A percentile compares a stretch with the other conserved stretches of the same genome.
Conservation (phyloP, 2,329 filamentous ascomycete species). For the Bertia moriformis region DNA sequence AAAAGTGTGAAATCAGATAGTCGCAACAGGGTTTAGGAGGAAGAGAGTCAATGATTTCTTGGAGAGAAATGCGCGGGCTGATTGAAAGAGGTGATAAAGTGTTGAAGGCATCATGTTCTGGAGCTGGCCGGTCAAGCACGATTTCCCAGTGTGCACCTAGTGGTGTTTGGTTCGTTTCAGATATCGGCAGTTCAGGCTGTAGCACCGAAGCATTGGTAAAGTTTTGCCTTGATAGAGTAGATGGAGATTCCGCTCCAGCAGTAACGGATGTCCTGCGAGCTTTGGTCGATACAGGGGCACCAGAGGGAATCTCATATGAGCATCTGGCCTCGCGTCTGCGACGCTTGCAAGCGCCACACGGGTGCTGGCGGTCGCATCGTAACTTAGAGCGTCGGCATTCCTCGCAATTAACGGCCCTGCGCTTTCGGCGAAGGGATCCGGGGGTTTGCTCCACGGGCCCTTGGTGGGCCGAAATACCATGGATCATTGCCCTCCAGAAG, state of each 20-base stretch:
- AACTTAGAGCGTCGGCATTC: not conserved
- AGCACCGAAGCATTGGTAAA: not conserved
- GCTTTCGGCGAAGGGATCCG: no score
- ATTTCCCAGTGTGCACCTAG: not conserved
- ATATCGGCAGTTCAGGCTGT: not conserved
- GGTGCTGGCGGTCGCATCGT: not conserved
- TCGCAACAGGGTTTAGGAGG: not conserved
- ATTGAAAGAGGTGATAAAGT: not conserved
- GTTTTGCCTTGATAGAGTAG: not conserved
- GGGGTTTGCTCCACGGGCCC: no score
- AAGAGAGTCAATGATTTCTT: not conserved
- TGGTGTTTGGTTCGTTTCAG: not conserved
- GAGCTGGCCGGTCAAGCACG: not conserved
- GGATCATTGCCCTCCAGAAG: no score
- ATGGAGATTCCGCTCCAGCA: not conserved
- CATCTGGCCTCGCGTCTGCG: not conserved
- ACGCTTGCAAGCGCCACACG: not conserved
- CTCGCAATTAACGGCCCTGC: not conserved
- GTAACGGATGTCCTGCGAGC: no score
- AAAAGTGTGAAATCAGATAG: not conserved
- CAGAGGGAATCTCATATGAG: not conserved
- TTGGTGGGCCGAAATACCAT: no score
- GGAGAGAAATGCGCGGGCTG: not conserved
- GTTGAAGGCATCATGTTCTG: not conserved
- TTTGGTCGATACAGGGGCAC: no score